Percentiles rank a stretch among this genome's conserved stretches.
Evolutionary conservation across 768 basidiomycete species (phyloP).

Genomic region (Pleurotus tuber-regium): DNA sequence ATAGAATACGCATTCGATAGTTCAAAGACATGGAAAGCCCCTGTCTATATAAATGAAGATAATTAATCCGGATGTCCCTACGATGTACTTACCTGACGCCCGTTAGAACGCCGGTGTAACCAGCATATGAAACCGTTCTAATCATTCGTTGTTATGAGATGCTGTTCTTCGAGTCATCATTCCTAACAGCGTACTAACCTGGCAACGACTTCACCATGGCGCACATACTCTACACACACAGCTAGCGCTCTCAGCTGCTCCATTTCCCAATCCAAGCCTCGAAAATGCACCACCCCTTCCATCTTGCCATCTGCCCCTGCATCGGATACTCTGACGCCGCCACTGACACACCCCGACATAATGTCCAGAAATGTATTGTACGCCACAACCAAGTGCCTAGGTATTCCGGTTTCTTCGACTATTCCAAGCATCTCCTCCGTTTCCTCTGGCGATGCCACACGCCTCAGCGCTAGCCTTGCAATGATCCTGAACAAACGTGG

Average conservation of each 20-base stretch:
- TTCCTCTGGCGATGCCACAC: constrained; percentile 31
- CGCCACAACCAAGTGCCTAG: constrained; percentile 31
- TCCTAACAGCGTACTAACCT: constrained; percentile 22
- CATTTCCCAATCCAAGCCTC: constrained; percentile 38
- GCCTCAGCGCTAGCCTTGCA: constrained; percentile 23
- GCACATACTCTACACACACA: constrained; percentile 32
- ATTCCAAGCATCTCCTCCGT: constrained; percentile 33
- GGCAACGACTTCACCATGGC: constrained; percentile 29
- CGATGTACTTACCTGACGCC: constrained; percentile 29
- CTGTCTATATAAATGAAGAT: constrained; percentile 18
- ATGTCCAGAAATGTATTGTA: constrained; percentile 38
- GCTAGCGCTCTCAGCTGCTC: constrained; percentile 30
- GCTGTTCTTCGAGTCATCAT: too few species aligned
- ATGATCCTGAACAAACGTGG: constrained; percentile 24
- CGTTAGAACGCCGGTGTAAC: constrained; percentile 35
- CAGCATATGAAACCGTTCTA: constrained; percentile 37
- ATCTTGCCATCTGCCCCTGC: constrained; percentile 14
- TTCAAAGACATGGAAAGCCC: constrained; percentile 37
- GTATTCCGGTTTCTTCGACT: constrained; percentile 24
- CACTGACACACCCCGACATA: constrained; percentile 37
- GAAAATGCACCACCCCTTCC: constrained; percentile 32
- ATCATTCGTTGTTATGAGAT: too few species aligned
- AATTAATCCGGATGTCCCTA: not conserved
- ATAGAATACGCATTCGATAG: constrained; percentile 26
- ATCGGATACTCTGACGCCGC: constrained; percentile 26